Conservation (phyloP, 257 asterid genomes). For the Galeopsis tetrahit region DNA sequence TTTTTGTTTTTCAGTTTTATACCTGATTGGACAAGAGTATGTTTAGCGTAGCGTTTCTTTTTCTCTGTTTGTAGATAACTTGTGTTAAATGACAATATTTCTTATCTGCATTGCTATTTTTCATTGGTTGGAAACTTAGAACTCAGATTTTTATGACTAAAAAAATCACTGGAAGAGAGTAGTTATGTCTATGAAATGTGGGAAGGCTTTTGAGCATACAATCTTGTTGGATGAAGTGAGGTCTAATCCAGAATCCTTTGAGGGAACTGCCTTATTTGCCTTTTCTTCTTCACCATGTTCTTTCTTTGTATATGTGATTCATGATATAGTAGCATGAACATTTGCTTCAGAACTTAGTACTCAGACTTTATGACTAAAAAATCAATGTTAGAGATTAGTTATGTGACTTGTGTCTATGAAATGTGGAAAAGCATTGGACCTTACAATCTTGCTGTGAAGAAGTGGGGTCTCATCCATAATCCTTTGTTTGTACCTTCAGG, state of each 20-base stretch:
- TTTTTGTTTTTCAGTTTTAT: neutral
- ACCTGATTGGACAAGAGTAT: neutral
- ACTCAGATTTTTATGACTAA: constrained; percentile 3
- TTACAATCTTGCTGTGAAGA: constrained; percentile 8
- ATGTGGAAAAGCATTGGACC: neutral
- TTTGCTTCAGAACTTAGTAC: neutral
- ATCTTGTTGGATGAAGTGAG: neutral
- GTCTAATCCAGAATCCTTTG: too few relatives aligned
- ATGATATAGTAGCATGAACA: constrained; percentile 5
- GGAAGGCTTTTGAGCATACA: neutral
- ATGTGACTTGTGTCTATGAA: neutral
- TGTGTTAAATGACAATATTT: neutral
- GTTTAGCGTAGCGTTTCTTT: neutral
- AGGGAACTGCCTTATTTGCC: neutral
- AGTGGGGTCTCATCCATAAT: neutral
- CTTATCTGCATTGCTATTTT: neutral
- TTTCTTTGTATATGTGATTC: neutral
- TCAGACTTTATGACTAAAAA: neutral
- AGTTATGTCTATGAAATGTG: neutral
- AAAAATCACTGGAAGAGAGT: neutral
- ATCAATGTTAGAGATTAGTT: neutral
- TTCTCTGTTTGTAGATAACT: neutral
- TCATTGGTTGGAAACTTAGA: neutral
- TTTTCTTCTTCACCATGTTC: neutral
- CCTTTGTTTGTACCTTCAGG: neutral